These are phyloP conservation scores for Volvox reticuliferus DNA, from an alignment of 139 green algal species.

Conservation along the genomic window DNA sequence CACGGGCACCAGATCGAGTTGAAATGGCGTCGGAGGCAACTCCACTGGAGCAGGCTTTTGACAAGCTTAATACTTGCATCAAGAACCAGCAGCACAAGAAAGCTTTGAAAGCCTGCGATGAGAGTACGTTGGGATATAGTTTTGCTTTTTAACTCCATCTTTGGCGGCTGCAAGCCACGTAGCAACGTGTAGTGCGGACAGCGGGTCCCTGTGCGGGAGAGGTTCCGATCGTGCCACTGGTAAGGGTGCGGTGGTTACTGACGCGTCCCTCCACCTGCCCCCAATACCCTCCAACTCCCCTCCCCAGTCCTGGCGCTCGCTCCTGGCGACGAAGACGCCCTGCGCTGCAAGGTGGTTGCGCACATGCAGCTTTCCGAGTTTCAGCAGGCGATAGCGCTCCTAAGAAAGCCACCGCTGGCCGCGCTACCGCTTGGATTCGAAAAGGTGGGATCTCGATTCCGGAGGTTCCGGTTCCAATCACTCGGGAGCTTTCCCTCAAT, in stretches of 20 bases:
- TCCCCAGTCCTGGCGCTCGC: conserved; percentile 77
- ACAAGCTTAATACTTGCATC: conserved; percentile 67
- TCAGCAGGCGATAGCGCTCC: conserved; percentile 64
- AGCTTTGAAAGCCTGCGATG: conserved; percentile 74
- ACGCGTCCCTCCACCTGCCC: background rate
- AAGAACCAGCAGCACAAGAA: conserved; percentile 72
- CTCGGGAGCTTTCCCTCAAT: too few relatives aligned
- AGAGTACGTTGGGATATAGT: conserved; percentile 62
- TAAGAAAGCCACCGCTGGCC: conserved; percentile 37
- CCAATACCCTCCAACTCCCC: background rate
- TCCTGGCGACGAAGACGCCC: conserved; percentile 78
- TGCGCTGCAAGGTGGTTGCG: conserved; percentile 74
- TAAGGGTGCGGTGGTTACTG: too few relatives aligned
- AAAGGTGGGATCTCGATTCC: conserved; percentile 59
- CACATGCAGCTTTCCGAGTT: conserved; percentile 75
- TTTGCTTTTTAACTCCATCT: background rate
- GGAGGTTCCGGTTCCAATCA: too few relatives aligned
- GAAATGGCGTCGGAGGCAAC: conserved; percentile 34
- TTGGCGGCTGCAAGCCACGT: background rate
- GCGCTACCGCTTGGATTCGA: conserved; percentile 72
- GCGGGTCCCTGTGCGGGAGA: too few relatives aligned
- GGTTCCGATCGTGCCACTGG: too few relatives aligned
- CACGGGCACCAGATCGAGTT: background rate
- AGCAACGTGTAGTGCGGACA: too few relatives aligned
- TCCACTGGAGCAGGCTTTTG: conserved; percentile 64